Evolutionary conservation across 2,329 filamentous ascomycete species (phyloP), one percentile per base, ranked within the genome.

Genomic region (Fusarium liriodendri): DNA sequence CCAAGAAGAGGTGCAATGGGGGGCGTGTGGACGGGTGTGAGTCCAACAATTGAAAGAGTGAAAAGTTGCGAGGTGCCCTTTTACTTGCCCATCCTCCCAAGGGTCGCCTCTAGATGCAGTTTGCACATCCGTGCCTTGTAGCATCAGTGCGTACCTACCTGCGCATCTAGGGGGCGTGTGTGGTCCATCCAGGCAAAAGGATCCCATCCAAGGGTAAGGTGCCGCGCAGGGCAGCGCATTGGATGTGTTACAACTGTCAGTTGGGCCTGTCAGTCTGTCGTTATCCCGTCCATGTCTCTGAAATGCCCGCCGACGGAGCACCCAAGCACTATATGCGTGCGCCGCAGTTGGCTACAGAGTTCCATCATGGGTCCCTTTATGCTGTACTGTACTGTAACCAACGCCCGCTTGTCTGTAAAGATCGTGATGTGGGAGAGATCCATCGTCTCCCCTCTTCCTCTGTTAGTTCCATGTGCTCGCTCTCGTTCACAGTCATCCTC

Each of bases 111-210:
- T 70, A 64, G 72, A 73, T 73, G 71, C 52, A 64, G 66, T 62
- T 67, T 74, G 60, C 50, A 70, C 66, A 72, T 71, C 64, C 64
- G 62, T 72, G 35, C 71, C 64, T 71, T 72, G 69, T 69, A 74
- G 42, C 71, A 71, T 71, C 71, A 65, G 59, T 73, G 47, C 40
- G 52, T 50, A 20, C 50, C 13, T 50, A 38, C 57, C 32, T 64
- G 62, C 68, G 14, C 38, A 59, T 64, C 67, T 67, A 55, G 70
- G 66, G 59, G 59, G 27, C 60, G 47, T 65, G 66, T 69, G 52
- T 35, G 42, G 60, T 32, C 29, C 42, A 45, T 45, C 45, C 45
- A 50, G 55, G 37, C 66, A 73, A 58, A 57, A 67, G 50, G 59
- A 67, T 73, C 45, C 64, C 45, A 47, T 45, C 54, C 57, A 45